Evolutionary conservation across 2,329 filamentous ascomycete genomes (phyloP), one percentile per base, ranked within the genome.

Genomic region (Cytospora chrysosperma): DNA sequence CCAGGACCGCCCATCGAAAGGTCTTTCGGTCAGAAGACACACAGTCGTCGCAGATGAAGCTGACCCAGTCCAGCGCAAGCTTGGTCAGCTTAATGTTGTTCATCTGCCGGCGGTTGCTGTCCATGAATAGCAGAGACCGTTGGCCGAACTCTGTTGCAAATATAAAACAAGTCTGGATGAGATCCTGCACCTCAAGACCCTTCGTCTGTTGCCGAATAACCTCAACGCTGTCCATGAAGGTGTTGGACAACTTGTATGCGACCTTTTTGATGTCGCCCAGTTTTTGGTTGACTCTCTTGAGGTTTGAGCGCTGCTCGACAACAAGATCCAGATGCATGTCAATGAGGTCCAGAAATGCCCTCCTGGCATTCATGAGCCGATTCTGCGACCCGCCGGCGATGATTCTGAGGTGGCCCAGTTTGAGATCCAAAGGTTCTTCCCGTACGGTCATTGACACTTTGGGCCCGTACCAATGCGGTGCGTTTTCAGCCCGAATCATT

Each of bases 61-160:
- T 93, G 19, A 99, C 91, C 95, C 95, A 99, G 74, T 99, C 94
- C 13, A 99, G 81, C 4, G 93, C 93, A 59, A 99, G 82, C 72
- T 96, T 92, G 15, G 94, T 96, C 61, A 99, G 84, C 75, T 96
- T 97, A 69, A 96, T 84, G 75, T 97, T 97, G 78, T 98, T 98
- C 91, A 98, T 96, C 69, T 96, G 92, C 56, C 94, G 89, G 61
- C 95, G 84, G 73, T 97, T 98, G 75, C 91, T 90, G 76, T 99
- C 95, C 88, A 99, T 95, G 78, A 96, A 96, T 24, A 95, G 87
- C 56, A 97, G 85, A 2, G 94, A 97, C 68, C 95, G 89, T 74
- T 97, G 94, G 52, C 95, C 95, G 69, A 99, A 99, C 74, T 99
- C 95, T 0, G 95, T 98, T n/a, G 95, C 95, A 72, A 98, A 99